Base-by-base conservation (phyloP, 805 yeast species). In the Millerozyma miso region DNA sequence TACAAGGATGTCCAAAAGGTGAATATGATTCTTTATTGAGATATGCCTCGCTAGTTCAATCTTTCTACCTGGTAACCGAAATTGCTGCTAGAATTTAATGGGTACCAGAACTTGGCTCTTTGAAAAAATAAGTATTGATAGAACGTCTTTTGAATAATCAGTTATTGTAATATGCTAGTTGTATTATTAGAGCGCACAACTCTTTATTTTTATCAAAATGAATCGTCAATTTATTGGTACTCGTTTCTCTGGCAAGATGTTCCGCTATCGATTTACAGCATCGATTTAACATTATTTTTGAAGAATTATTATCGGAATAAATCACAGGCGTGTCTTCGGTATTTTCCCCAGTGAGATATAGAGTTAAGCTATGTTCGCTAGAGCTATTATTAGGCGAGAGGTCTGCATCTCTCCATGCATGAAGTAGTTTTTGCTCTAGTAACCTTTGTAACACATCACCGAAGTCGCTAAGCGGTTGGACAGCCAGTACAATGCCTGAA, bases 31-130 rank as follows among this genome's bases (percentile, higher is more conserved):
- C 23, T 3, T 52, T 59, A 36, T 44, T 59, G 39, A 50, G 54
- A 36, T 48, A 46, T 39, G 52, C 53, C 4, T 54, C 62, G 8
- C 52, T 49, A 4, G 52, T 55, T 2, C 62, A 58, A 38, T 48
- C 55, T 12, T 58, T 53, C 35, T 45, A 53, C 31, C 51, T 46
- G 15, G 48, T 44, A 3, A 35, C 42, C 3, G 44, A 55, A 39
- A 52, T 57, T 40, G 50, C 42, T 45, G 38, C 35, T 47, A 33
- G 40, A 41, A 38, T 54, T 44, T 51, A 51, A 47, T 10, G 40
- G 16, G 37, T 37, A 41, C n/a, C n/a, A n/a, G n/a, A n/a, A n/a
- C n/a, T n/a, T n/a, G n/a, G n/a, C n/a, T n/a, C n/a, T n/a, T n/a
- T n/a, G n/a, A n/a, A n/a, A n/a, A n/a, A n/a, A n/a, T n/a, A n/a